phyloP scores from a whole-genome alignment of 1,284 basidiomycete species.

The Cutaneotrichosporon cavernicola region DNA sequence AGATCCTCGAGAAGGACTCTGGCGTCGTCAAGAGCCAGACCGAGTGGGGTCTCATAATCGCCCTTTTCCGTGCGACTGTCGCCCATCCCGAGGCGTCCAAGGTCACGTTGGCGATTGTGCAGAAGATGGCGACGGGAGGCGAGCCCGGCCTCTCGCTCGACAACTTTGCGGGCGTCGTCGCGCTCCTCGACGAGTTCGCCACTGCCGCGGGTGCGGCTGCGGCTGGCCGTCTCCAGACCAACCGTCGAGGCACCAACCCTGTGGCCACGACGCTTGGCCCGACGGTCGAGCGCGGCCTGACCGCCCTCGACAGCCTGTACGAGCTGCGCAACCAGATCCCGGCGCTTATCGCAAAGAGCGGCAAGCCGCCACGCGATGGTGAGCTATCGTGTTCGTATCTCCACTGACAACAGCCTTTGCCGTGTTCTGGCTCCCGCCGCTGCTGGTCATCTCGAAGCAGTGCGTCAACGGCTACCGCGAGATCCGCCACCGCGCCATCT shows the following conservation, averaged over 20 bases:
- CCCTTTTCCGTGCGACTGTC: constrained; percentile 81
- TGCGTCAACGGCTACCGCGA: constrained; percentile 81
- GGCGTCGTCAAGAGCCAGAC: constrained; percentile 79
- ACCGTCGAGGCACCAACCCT: constrained; percentile 34
- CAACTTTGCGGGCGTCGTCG: constrained; percentile 77
- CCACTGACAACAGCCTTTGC: constrained; percentile 62
- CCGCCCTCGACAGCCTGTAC: constrained; percentile 76
- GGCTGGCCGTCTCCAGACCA: constrained; percentile 58
- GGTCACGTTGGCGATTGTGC: constrained; percentile 73
- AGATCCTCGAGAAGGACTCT: constrained; percentile 72
- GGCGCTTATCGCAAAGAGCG: constrained; percentile 58
- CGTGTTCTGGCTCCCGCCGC: constrained; percentile 73
- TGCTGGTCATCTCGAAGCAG: constrained; percentile 76
- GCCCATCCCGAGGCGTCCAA: constrained; percentile 85
- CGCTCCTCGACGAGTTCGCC: constrained; percentile 83
- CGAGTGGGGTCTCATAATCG: constrained; percentile 92
- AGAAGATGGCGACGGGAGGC: constrained; percentile 58
- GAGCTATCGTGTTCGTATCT: constrained; percentile 8
- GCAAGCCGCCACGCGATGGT: constrained; percentile 39
- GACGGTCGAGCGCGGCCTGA: constrained; percentile 72
- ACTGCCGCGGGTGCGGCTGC: constrained; percentile 65
- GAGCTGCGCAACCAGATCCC: constrained; percentile 67
- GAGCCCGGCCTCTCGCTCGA: constrained; percentile 65
- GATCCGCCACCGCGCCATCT: constrained; percentile 79
- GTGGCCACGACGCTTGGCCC: constrained; percentile 58